Conservation (phyloP, 805 yeast genomes). For the Wickerhamiella bombiphila region DNA sequence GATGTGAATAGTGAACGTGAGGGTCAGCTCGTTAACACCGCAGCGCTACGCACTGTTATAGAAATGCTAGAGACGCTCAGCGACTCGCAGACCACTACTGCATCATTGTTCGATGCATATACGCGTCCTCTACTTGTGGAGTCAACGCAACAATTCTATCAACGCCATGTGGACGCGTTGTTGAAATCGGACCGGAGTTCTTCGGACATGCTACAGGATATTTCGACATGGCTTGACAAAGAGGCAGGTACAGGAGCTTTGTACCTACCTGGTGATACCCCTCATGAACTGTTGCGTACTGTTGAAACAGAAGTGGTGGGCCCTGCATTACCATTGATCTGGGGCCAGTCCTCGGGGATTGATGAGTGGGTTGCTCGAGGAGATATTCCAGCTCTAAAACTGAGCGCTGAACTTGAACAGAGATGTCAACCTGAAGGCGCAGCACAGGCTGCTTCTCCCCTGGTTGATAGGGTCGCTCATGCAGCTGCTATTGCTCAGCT, state of each 20-base stretch:
- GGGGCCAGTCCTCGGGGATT: conserved; percentile 10
- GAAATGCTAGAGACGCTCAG: conserved; percentile 12
- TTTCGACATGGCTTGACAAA: conserved; percentile 9
- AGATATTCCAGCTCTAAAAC: conserved; percentile 4
- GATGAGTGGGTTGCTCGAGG: conserved; percentile 10
- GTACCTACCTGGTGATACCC: conserved; percentile 11
- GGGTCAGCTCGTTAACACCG: conserved; percentile 8
- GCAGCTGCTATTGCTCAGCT: background rate
- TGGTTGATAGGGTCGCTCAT: background rate
- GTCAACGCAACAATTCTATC: conserved; percentile 4
- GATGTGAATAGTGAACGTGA: conserved; percentile 10
- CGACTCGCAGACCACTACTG: conserved; percentile 9
- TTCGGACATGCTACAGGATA: background rate
- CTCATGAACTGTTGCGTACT: conserved; percentile 4
- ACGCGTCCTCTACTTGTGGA: conserved; percentile 6
- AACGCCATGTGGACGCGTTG: background rate
- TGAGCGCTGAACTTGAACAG: conserved; percentile 12
- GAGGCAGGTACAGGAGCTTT: conserved; percentile 7
- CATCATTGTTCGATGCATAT: conserved; percentile 10
- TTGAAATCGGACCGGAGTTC: background rate
- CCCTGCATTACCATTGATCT: conserved; percentile 5
- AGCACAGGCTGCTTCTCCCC: background rate
- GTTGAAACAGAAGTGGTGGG: conserved; percentile 7
- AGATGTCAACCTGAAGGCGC: background rate
- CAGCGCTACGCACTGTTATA: conserved; percentile 3